Conservation (phyloP, 768 basidiomycete genomes). For the Boletus reticulatus region DNA sequence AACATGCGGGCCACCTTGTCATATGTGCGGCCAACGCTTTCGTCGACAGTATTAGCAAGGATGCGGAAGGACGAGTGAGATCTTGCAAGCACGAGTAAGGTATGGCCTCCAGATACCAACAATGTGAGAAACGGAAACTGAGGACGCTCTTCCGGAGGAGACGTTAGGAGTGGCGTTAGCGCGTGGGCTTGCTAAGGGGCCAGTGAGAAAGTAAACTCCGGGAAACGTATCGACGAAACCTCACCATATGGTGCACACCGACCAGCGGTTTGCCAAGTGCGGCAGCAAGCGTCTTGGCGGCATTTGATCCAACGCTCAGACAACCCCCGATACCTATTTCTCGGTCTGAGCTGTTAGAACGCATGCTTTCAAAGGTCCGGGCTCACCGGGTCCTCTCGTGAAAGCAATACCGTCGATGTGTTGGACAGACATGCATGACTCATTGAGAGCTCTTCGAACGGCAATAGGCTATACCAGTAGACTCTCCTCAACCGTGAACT, state of each 20-base stretch:
- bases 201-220: neutral
- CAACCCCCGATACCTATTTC: slow-evolving; percentile 72
- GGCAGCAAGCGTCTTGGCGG: slow-evolving; percentile 84
- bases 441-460: slow-evolving; percentile 61
- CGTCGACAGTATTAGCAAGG: slow-evolving; percentile 72
- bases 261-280: slow-evolving; percentile 75
- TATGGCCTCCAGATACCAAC: slow-evolving; percentile 93
- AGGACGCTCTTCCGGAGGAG: slow-evolving; percentile 41
- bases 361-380: neutral
- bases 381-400: slow-evolving; percentile 79
- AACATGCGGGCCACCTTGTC: slow-evolving; percentile 82
- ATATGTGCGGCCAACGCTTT: slow-evolving; percentile 74
- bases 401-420: slow-evolving; percentile 88
- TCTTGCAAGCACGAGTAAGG: slow-evolving; percentile 74
- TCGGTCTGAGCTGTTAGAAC: neutral
- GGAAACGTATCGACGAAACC: slow-evolving; percentile 7
- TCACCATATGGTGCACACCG: slow-evolving; percentile 95
- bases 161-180: slow-evolving; percentile 73
- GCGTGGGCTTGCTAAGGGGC: slow-evolving; percentile 84
- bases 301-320: slow-evolving; percentile 73
- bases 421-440: slow-evolving; percentile 55
- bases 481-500: neutral
- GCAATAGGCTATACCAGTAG: slow-evolving; percentile 59
- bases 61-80: slow-evolving; percentile 59
- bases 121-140: slow-evolving; percentile 85